Percentiles rank a stretch among this genome's conserved stretches.
phyloP scores from a whole-genome alignment of 208 protist genomes.

The Acanthamoeba royreba region DNA sequence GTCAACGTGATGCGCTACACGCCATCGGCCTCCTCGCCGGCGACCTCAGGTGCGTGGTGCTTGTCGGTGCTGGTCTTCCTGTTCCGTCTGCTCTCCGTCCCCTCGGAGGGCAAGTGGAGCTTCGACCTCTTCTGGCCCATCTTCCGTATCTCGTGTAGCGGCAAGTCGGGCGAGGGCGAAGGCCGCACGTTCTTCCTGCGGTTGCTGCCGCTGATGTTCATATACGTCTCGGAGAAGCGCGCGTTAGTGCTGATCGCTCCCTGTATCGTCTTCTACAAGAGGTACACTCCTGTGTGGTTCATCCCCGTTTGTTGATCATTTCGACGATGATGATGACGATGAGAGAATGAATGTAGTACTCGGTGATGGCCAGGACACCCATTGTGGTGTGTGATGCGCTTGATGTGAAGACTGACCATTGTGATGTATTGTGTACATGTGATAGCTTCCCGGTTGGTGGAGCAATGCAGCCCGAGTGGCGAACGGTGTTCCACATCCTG shows the following conservation, averaged over 20 bases:
- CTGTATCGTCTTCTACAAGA: not conserved
- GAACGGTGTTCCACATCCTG: not conserved
- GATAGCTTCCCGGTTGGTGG: too few relatives aligned
- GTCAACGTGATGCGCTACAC: not conserved
- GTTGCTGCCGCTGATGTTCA: not conserved
- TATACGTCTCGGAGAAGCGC: not conserved
- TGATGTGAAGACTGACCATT: too few relatives aligned
- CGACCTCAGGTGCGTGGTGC: not conserved
- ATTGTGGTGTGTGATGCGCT: too few relatives aligned
- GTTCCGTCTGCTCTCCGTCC: not conserved
- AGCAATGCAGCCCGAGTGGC: not conserved
- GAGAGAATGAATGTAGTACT: too few relatives aligned
- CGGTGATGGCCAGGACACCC: too few relatives aligned
- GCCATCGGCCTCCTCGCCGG: not conserved
- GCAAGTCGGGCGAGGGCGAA: not conserved
- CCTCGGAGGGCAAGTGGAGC: not conserved
- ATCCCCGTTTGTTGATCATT: too few relatives aligned
- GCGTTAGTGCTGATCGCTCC: not conserved
- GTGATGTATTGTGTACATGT: too few relatives aligned
- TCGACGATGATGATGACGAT: too few relatives aligned
- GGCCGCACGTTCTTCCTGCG: not conserved
- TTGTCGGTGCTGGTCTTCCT: not conserved
- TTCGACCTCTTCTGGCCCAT: not conserved
- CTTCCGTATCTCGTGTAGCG: not conserved
- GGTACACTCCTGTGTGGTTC: too few relatives aligned